Conservation (phyloP, 2,329 filamentous ascomycete genomes). For the Cadophora sp. region DNA sequence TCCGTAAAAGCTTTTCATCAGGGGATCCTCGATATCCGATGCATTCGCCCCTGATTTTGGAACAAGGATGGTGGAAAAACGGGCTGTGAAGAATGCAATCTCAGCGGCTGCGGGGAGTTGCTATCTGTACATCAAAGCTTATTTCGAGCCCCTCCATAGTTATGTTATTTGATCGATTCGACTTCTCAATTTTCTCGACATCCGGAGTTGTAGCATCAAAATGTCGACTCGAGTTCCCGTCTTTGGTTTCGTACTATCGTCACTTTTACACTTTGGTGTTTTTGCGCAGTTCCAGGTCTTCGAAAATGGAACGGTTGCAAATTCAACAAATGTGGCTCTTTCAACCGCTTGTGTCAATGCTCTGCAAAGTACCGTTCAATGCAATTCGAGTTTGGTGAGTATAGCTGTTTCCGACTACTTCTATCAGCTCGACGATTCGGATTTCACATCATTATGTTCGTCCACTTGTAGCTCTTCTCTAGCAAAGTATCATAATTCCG, state of each 20-base stretch:
- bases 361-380: conserved; percentile 13
- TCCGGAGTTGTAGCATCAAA: conserved; percentile 9
- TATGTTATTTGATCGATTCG: conserved; percentile 10
- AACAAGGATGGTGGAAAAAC: conserved; percentile 10
- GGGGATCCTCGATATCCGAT: background rate
- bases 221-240: conserved; percentile 10
- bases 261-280: conserved; percentile 8
- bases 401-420: conserved; percentile 13
- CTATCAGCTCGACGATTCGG: conserved; percentile 12
- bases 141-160: conserved; percentile 5
- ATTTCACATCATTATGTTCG: conserved; percentile 8
- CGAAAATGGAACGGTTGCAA: conserved; percentile 12
- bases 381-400: conserved; percentile 12
- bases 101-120: conserved; percentile 1
- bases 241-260: conserved; percentile 12
- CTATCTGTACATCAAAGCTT: conserved; percentile 12
- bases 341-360: conserved; percentile 11
- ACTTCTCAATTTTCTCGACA: conserved; percentile 9
- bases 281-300: conserved; percentile 14
- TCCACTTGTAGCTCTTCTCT: conserved; percentile 11
- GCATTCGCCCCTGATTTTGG: conserved; percentile 3
- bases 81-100: conserved; percentile 12
- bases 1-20: conserved; percentile 12
- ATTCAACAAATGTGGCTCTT: conserved; percentile 11
- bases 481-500: conserved; percentile 11